Conservation (phyloP, 179 eudicot species). For the Beta lomatogona region DNA sequence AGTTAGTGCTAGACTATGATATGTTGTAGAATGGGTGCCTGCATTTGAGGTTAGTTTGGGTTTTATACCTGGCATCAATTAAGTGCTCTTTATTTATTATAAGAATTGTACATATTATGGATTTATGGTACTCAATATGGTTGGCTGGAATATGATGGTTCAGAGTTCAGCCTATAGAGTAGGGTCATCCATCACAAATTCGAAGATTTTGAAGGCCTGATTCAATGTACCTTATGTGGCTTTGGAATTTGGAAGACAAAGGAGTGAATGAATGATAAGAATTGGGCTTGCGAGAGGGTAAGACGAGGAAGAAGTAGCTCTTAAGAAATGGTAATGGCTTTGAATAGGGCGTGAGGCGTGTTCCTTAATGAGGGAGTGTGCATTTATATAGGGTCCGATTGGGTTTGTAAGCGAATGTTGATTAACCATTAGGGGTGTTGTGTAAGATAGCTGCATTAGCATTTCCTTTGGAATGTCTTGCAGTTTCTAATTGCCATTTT, state of each 20-base stretch:
- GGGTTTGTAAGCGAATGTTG: neutral
- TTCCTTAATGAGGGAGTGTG: neutral
- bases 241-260: neutral
- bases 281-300: neutral
- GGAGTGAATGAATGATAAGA: neutral
- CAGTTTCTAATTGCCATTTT: neutral
- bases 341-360: neutral
- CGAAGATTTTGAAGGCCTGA: neutral
- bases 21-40: neutral
- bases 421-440: neutral
- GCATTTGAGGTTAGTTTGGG: neutral
- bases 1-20: neutral
- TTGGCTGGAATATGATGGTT: neutral
- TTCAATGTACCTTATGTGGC: neutral
- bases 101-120: neutral
- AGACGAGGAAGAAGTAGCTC: neutral
- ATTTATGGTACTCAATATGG: neutral
- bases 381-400: neutral
- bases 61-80: neutral
- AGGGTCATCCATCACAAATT: neutral
- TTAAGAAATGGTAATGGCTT: neutral
- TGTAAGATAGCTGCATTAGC: neutral
- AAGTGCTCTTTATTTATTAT: neutral
- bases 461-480: no score
- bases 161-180: neutral